Evolutionary conservation across 1,284 basidiomycete species (phyloP), one percentile per base, ranked within the genome.

Genomic region (Apiotrichum montevideense): DNA sequence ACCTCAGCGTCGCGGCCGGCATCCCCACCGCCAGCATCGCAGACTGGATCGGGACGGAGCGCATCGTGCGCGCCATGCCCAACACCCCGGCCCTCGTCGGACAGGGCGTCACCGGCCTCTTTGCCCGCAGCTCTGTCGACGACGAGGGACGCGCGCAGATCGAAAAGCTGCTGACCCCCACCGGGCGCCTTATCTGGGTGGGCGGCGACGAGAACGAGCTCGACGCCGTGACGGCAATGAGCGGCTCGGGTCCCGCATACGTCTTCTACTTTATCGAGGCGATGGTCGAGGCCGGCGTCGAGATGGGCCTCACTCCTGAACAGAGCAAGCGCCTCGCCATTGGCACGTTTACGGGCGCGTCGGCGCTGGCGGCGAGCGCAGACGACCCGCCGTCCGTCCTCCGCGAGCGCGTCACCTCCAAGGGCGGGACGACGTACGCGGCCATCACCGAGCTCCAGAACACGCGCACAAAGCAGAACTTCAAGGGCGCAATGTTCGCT

Each of bases 241-340:
- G 32, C 9, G 45, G 45, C 6, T 46, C 45, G 10, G 45, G 45
- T 7, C 45, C 45, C 9, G 45, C 45, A 4, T 46, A 46, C 33
- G 45, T 46, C 32, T 46, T 46, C 33, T 46, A 33, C 45, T 46
- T 46, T 33, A 46, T 46, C 32, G 45, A 46, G 45, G 45, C 45
- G 4, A 46, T 46, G 45, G 21, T 15, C 8, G n/a, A 46, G 33
- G 45, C 45, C 33, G 45, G 45, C 32, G 13, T 46, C 45, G 45
- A 46, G n/a, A 46, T 46, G 45, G 45, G 45, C 45, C 11, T 46
- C 10, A 46, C 45, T 11, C 32, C 45, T 13, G 45, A 46, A 11
- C 45, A 46, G 45, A 33, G 32, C 11, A 10, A 34, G 32, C 45
- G 45, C 14, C 32, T 46, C 32, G 45, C 45, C 9, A 10, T 46